phyloP scores from a whole-genome alignment of 2,329 filamentous ascomycete genomes.

The Verticillium klebahnii region DNA sequence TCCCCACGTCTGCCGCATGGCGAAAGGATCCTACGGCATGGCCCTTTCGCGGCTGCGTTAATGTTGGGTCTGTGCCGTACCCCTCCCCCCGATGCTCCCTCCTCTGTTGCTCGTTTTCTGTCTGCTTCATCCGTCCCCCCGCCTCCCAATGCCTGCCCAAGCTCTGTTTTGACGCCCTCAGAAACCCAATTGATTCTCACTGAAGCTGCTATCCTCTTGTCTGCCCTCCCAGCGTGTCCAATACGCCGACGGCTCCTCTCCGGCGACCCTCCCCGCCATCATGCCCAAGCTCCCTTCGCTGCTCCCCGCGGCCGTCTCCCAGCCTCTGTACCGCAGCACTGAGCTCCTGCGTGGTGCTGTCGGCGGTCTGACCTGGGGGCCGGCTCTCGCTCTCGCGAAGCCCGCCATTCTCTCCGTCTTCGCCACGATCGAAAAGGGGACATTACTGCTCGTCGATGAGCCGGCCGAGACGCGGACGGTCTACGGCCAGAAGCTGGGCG shows the following conservation, averaged over 20 bases:
- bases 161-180: background rate
- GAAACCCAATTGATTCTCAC: slow-evolving; percentile 9
- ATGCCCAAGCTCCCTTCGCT: slow-evolving; percentile 25
- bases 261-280: background rate
- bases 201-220: background rate
- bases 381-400: slow-evolving; percentile 40
- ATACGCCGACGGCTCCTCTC: background rate
- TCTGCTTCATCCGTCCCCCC: background rate
- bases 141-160: background rate
- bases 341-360: slow-evolving; percentile 36
- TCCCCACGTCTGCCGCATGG: background rate
- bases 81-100: background rate
- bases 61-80: background rate
- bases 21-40: background rate
- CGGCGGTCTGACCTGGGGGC: slow-evolving; percentile 42
- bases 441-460: slow-evolving; percentile 43
- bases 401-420: slow-evolving; percentile 40
- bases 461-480: slow-evolving; percentile 33
- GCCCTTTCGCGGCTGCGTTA: background rate
- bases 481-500: slow-evolving; percentile 40
- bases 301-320: slow-evolving; percentile 27
- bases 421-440: slow-evolving; percentile 41
- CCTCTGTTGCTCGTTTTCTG: background rate
- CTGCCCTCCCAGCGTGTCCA: background rate
- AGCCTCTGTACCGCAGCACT: slow-evolving; percentile 31